phyloP scores from a whole-genome alignment of 371 early-diverging fungal species.

The Mucor mucedo region DNA sequence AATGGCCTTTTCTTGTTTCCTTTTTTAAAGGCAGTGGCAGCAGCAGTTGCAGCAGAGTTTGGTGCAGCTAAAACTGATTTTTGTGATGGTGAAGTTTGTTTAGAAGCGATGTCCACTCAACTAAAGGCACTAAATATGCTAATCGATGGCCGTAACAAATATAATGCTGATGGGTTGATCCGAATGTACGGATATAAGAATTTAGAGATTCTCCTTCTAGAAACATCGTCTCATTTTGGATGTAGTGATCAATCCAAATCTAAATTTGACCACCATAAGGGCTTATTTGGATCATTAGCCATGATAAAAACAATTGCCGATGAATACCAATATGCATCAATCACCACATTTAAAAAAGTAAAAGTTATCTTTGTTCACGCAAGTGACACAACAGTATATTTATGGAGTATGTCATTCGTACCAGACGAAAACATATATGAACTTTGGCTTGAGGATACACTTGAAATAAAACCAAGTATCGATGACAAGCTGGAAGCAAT shows the following conservation, averaged over 20 bases:
- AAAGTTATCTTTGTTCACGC: conserved; percentile 21
- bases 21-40: conserved; percentile 19
- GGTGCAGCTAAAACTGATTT: conserved; percentile 14
- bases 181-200: conserved; percentile 12
- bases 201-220: conserved; percentile 23
- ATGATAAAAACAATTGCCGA: conserved; percentile 27
- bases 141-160: conserved; percentile 14
- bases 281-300: conserved; percentile 19
- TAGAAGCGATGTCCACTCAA: conserved; percentile 20
- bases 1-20: conserved; percentile 20
- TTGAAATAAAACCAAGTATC: conserved; percentile 14
- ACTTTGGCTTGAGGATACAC: conserved; percentile 15
- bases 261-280: conserved; percentile 30
- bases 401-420: conserved; percentile 6
- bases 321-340: conserved; percentile 10
- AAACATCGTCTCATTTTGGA: conserved; percentile 27
- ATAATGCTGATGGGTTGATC: conserved; percentile 20
- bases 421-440: conserved; percentile 10
- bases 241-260: conserved; percentile 22
- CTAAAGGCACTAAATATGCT: conserved; percentile 13
- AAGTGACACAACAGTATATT: conserved; percentile 15
- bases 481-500: conserved; percentile 15
- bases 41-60: conserved; percentile 14
- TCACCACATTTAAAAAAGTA: conserved; percentile 3
- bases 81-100: conserved; percentile 22